These are phyloP conservation scores for Brassica cretica DNA, from an alignment of 345 rosid species.

Conservation along the genomic window DNA sequence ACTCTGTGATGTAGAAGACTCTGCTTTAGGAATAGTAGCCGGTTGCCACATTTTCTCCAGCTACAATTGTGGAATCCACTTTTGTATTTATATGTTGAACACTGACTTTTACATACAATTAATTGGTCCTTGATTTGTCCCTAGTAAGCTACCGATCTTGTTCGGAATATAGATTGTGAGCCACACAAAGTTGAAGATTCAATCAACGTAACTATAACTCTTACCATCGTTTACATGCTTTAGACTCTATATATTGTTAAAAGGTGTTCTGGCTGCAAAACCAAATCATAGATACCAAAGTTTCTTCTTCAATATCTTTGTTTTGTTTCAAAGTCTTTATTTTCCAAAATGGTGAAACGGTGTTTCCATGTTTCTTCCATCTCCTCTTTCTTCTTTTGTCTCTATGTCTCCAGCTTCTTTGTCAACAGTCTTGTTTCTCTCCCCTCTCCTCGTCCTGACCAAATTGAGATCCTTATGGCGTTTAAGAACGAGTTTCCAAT, in stretches of 20 bases:
- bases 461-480: not conserved
- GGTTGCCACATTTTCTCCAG: no score
- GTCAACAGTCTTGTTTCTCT: not conserved
- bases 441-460: not conserved
- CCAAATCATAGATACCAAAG: not conserved
- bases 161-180: not conserved
- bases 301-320: not conserved
- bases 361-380: not conserved
- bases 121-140: no score
- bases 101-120: no score
- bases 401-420: not conserved
- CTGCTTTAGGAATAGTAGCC: no score
- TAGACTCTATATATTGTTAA: not conserved
- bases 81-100: no score
- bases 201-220: not conserved
- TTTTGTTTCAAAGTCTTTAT: not conserved
- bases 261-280: not conserved
- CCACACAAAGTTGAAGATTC: not conserved
- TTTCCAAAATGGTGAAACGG: not conserved
- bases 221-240: not conserved
- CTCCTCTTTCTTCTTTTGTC: not conserved
- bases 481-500: not conserved
- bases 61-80: no score
- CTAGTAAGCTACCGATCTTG: no score
- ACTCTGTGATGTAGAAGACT: no score